Evolutionary conservation across 139 green algal species (phyloP), one percentile per base, ranked within the genome.

Genomic region (Haematococcus sp.): DNA sequence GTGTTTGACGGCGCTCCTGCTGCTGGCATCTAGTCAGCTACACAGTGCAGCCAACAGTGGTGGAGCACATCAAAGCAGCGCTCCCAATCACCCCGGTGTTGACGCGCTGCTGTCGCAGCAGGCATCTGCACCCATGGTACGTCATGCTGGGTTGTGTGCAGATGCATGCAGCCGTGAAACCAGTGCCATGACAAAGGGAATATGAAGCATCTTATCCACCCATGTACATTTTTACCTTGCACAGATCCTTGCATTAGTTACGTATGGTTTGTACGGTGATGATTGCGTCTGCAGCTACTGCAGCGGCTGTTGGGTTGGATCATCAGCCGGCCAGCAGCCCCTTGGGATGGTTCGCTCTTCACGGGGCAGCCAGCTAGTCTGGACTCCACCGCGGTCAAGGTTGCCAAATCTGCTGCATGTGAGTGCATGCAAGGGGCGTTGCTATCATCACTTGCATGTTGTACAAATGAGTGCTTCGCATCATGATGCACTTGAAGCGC

Each of bases 1-100:
- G 80, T 69, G 80, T 4, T 11, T 92, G 17, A 79, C 84, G 54
- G 77, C 90, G 76, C 76, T 96, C 31, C 61, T 94, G 40, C 81
- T 91, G 43, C 71, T 85, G 55, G 71, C 32, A 27, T 89, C 83
- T 46, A 94, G 81, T 13, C 88, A 91, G 82, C 82, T 95, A 28
- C 91, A 89, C 76, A 76, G 76, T 3, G 74, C 80, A 35, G 9
- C 59, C 19, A 72, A 30, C 70, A 75, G 52, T 4, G 27, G 2
- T 11, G 40, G 40, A 7, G 40, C 40, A 49, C 40, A 49, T 11
- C 40, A 7, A 7, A 49, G 40, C 40, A 49, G 40, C 11, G 7
- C 40, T 49, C 7, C 40, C 7, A 7, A 49, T 11, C 40, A 49
- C 7, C 40, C 40, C 7, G 40, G 7, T 49, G 40, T 49, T 7